A percentile compares a stretch with the other conserved stretches of the same genome.
phyloP scores from a whole-genome alignment of 1,139 yeast genomes.

The Ashbya aceris region DNA sequence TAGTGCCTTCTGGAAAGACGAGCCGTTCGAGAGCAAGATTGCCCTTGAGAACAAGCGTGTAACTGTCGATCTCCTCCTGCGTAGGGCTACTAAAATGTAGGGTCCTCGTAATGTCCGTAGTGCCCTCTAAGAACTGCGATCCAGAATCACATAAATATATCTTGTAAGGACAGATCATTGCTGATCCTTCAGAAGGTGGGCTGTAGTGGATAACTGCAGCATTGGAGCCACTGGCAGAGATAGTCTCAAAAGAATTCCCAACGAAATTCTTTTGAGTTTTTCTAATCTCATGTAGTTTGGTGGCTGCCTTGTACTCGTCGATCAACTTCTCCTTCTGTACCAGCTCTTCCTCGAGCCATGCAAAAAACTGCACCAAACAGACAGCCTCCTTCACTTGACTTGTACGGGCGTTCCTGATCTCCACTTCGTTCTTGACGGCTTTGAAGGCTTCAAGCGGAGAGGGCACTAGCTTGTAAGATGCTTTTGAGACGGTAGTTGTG shows the following conservation, averaged over 20 bases:
- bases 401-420: constrained; percentile 60
- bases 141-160: constrained; percentile 89
- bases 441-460: constrained; percentile 66
- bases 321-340: constrained; percentile 45
- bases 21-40: constrained; percentile 70
- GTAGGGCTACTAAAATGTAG: constrained; percentile 69
- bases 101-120: constrained; percentile 94
- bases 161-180: constrained; percentile 64
- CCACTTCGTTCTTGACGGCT: constrained; percentile 65
- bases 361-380: constrained; percentile 66
- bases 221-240: constrained; percentile 86
- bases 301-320: constrained; percentile 75
- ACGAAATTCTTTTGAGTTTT: constrained; percentile 51
- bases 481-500: constrained; percentile 41
- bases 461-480: constrained; percentile 38
- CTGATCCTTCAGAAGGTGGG: constrained; percentile 54
- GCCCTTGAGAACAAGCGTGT: constrained; percentile 88
- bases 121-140: constrained; percentile 87
- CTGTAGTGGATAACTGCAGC: constrained; percentile 90
- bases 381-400: constrained; percentile 88
- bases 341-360: constrained; percentile 77
- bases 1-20: constrained; percentile 78
- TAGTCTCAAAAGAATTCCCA: constrained; percentile 86
- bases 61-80: constrained; percentile 58
- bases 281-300: constrained; percentile 56